Evolutionary conservation across 352 stramenopile species (phyloP).

Genomic region (Phytophthora multivora): DNA sequence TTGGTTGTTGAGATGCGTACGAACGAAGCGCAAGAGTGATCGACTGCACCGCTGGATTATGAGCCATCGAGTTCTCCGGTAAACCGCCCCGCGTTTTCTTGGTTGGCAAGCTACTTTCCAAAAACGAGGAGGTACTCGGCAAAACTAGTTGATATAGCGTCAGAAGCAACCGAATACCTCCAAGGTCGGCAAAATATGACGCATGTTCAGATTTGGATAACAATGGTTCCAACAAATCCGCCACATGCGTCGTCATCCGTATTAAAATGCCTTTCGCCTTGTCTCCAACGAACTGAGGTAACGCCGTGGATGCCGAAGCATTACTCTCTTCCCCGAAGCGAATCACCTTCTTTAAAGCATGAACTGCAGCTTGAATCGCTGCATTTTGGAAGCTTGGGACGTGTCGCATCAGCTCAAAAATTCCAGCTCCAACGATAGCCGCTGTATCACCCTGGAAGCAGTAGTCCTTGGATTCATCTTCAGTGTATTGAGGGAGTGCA

Average conservation of each 20-base stretch:
- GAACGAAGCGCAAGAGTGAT: constrained; percentile 89
- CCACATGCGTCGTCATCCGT: constrained; percentile 81
- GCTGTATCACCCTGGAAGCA: constrained; percentile 94
- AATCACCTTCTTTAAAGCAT: constrained; percentile 91
- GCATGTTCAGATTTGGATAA: constrained; percentile 95
- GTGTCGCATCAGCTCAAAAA: constrained; percentile 97
- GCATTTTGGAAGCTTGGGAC: constrained; percentile 87
- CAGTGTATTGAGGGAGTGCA: constrained; percentile 87
- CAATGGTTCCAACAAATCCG: constrained; percentile 94
- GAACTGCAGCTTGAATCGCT: constrained; percentile 88
- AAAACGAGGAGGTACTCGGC: constrained; percentile 78
- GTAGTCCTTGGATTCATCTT: constrained; percentile 73
- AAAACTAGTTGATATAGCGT: constrained; percentile 90
- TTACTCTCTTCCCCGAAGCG: constrained; percentile 73
- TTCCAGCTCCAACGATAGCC: constrained; percentile 91
- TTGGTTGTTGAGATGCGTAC: constrained; percentile 89
- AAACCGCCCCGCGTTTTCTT: constrained; percentile 14
- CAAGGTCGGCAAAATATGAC: constrained; percentile 89
- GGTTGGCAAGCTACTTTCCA: constrained; percentile 57
- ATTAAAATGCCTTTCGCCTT: constrained; percentile 49
- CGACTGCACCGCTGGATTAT: constrained; percentile 90
- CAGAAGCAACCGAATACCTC: constrained; percentile 90
- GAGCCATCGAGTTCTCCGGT: constrained; percentile 39
- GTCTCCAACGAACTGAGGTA: constrained; percentile 18
- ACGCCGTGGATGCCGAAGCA: constrained; percentile 2